Conservation (phyloP, 371 early-diverging fungal species). For the Mortierella sp. region DNA sequence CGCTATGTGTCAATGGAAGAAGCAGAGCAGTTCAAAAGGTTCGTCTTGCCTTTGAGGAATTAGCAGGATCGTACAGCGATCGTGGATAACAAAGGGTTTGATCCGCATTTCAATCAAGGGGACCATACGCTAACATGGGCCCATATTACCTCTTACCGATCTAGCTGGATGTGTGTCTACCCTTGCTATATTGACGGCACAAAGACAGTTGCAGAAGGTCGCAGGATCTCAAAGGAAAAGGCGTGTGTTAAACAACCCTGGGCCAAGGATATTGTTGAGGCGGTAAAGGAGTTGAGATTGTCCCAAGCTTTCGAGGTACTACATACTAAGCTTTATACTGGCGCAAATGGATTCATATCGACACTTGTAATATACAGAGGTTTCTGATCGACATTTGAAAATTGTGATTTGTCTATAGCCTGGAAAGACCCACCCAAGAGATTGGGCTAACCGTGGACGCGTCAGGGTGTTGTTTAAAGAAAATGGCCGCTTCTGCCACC, state of each 20-base stretch:
- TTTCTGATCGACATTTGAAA: background rate
- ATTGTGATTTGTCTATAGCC: slow-evolving; percentile 17
- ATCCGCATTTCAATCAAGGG: background rate
- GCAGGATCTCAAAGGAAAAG: slow-evolving; percentile 63
- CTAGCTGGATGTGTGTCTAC: slow-evolving; percentile 75
- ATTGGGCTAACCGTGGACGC: slow-evolving; percentile 74
- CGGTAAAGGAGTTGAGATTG: slow-evolving; percentile 68
- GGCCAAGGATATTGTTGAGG: slow-evolving; percentile 76
- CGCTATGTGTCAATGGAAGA: slow-evolving; percentile 50
- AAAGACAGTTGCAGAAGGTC: slow-evolving; percentile 64
- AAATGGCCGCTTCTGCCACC: slow-evolving; percentile 48
- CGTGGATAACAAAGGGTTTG: background rate
- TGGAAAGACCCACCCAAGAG: slow-evolving; percentile 68
- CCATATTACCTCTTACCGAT: background rate
- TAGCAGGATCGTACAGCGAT: background rate
- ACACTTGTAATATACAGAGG: background rate
- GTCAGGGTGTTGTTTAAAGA: slow-evolving; percentile 67
- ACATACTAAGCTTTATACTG: background rate
- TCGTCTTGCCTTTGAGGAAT: background rate
- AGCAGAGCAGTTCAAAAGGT: slow-evolving; percentile 54
- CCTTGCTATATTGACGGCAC: slow-evolving; percentile 76
- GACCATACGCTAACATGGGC: background rate
- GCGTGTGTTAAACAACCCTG: slow-evolving; percentile 68
- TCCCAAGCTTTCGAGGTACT: slow-evolving; percentile 70
- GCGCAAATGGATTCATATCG: background rate